A percentile compares a stretch with the other conserved stretches of the same genome.
phyloP scores from a whole-genome alignment of 2,329 filamentous ascomycete genomes.

The Microdochium paspali region DNA sequence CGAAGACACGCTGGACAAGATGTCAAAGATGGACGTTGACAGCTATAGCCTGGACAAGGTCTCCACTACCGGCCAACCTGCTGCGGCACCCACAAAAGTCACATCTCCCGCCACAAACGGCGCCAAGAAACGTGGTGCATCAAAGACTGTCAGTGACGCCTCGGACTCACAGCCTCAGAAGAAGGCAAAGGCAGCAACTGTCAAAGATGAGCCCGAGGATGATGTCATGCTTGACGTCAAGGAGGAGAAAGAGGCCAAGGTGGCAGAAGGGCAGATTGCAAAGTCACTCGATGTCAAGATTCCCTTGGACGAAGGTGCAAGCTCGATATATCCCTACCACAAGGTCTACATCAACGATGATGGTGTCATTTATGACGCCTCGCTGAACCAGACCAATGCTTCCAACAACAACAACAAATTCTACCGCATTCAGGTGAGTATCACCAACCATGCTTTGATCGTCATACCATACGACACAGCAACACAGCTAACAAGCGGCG shows the following conservation, averaged over 20 bases:
- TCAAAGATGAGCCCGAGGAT: constrained; percentile 12
- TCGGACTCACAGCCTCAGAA: constrained; percentile 4
- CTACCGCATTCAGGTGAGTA: constrained; percentile 58
- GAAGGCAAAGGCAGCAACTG: constrained; percentile 16
- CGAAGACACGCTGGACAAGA: constrained; percentile 38
- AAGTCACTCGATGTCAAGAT: constrained; percentile 35
- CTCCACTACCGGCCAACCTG: constrained; percentile 4
- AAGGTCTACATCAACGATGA: constrained; percentile 57
- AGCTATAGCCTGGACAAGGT: constrained; percentile 12
- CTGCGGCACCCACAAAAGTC: constrained; percentile 5
- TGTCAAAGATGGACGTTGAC: constrained; percentile 25
- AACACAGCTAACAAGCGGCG: constrained; percentile 2
- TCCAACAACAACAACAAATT: constrained; percentile 74
- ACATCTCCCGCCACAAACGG: constrained; percentile 4
- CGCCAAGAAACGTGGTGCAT: constrained; percentile 12
- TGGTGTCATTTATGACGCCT: constrained; percentile 67
- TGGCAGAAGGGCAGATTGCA: constrained; percentile 34
- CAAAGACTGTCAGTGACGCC: constrained; percentile 3
- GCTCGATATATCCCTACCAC: constrained; percentile 23
- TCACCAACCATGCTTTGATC: neutral
- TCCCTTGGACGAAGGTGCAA: constrained; percentile 37
- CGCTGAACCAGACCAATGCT: constrained; percentile 69
- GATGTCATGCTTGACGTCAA: constrained; percentile 8
- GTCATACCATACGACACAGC: neutral
- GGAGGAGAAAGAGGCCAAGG: constrained; percentile 8